Evolutionary conservation across 805 yeast genomes (phyloP), one percentile per base, ranked within the genome.

Genomic region (Dipodascus geniculatus): DNA sequence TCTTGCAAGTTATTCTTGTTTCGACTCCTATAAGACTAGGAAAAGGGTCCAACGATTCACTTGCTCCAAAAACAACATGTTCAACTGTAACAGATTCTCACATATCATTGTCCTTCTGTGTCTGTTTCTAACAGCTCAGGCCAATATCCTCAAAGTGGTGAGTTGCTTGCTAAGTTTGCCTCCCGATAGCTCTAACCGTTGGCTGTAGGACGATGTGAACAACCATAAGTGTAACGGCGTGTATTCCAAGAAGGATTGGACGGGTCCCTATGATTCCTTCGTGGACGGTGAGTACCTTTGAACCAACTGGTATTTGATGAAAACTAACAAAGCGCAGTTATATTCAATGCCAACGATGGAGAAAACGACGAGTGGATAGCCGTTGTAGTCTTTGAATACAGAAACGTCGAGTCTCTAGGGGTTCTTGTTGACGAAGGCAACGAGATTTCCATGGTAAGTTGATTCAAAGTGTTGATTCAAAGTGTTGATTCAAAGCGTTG

Each of bases 221-320:
- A 73, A 82, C 17, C 93, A 87, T 62, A 79, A 80, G 23, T 91
- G 99, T 67, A 76, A 89, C 2, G 99, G 99, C 35, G 84, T 91
- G 82, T 91, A 91, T 70, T 78, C 90, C 54, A 82, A 82, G 61
- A 74, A 79, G 49, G 95, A 90, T 63, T 87, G 95, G 90, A 85
- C 88, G 50, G 99, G 99, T 35, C 56, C 60, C 22, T 74, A 76
- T 8, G 82, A 80, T 55, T 89, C 95, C 68, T 66, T 80, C 78
- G 58, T 76, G 74, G 49, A 77, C 76, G 64, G 66, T 4, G 65
- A 55, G 6, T 50, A 58, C 23, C 52, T 64, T 9, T 6, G 33
- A 28, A 28, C n/a, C n/a, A n/a, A n/a, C n/a, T n/a, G n/a, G n/a
- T n/a, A n/a, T n/a, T 28, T 28, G 33, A 11, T 6, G 11, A 28